Percentiles rank a stretch among this genome's conserved stretches.
Evolutionary conservation across 768 basidiomycete genomes (phyloP).

Genomic region (Paxillus ammoniavirescens): DNA sequence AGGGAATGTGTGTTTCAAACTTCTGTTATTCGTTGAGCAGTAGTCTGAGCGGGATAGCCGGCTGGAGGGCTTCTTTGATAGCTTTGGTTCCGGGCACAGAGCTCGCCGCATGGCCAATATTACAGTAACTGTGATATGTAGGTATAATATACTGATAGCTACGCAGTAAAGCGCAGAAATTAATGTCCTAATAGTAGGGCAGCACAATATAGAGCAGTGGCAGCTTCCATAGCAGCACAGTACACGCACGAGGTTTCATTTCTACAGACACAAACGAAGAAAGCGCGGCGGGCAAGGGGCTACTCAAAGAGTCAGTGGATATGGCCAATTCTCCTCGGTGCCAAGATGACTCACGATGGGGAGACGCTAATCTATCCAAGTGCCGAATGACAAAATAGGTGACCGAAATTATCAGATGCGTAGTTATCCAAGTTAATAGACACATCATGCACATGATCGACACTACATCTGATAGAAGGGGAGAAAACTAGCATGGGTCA

Average conservation of each 20-base stretch:
- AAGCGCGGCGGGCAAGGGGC: background rate
- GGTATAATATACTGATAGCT: too few species aligned
- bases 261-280: background rate
- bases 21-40: background rate
- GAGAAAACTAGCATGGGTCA: constrained; percentile 17
- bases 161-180: too few species aligned
- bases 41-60: background rate
- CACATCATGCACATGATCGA: constrained; percentile 13
- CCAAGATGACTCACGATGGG: constrained; percentile 7
- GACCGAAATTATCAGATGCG: constrained; percentile 10
- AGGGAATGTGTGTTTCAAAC: background rate
- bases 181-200: too few species aligned
- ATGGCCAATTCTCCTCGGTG: background rate
- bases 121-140: too few species aligned
- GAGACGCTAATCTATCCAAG: constrained; percentile 2
- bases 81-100: too few species aligned
- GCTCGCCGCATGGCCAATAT: too few species aligned
- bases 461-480: constrained; percentile 21
- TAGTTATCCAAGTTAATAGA: constrained; percentile 15
- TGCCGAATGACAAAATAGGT: constrained; percentile 1
- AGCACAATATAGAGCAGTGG: too few species aligned
- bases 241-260: constrained; percentile 2
- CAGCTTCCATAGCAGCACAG: background rate
- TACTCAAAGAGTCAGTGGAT: constrained; percentile 2
- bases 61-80: background rate